Conservation (phyloP, 768 basidiomycete species). For the Fistulinella prunicolor region DNA sequence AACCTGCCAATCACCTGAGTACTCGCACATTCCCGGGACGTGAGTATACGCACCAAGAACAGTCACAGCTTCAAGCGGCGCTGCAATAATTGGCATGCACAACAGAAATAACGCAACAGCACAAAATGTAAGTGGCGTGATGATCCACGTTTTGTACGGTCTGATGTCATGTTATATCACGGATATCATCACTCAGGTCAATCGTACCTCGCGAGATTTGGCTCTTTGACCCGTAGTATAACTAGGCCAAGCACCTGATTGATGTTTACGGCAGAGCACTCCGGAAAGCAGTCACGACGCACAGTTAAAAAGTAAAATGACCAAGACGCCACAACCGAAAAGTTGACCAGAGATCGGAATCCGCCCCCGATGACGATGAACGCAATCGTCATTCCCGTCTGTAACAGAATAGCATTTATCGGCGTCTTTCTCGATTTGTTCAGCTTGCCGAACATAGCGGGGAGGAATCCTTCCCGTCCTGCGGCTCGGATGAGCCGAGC, state of each 20-base stretch:
- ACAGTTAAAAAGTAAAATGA: slow-evolving; percentile 86
- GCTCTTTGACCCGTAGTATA: slow-evolving; percentile 87
- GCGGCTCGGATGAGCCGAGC: slow-evolving; percentile 89
- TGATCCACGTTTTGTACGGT: slow-evolving; percentile 91
- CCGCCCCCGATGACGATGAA: slow-evolving; percentile 89
- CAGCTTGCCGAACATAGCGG: slow-evolving; percentile 75
- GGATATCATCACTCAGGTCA: background rate
- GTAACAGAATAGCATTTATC: slow-evolving; percentile 80
- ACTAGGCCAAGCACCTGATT: slow-evolving; percentile 81
- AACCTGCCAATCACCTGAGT: slow-evolving; percentile 44
- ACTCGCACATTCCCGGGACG: background rate
- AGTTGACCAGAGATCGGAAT: slow-evolving; percentile 85
- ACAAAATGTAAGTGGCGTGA: slow-evolving; percentile 88
- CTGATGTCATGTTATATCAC: slow-evolving; percentile 36
- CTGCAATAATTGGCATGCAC: slow-evolving; percentile 92
- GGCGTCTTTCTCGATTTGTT: slow-evolving; percentile 80
- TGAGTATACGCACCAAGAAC: slow-evolving; percentile 63
- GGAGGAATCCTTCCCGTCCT: slow-evolving; percentile 84
- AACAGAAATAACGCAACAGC: slow-evolving; percentile 61
- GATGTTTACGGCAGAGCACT: background rate
- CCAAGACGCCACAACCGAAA: slow-evolving; percentile 85
- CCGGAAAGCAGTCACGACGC: slow-evolving; percentile 21
- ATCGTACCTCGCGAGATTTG: slow-evolving; percentile 71
- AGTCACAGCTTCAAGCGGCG: slow-evolving; percentile 82
- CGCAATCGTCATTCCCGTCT: slow-evolving; percentile 65